Evolutionary conservation across 345 rosid genomes (phyloP), one percentile per base, ranked within the genome.

Genomic region (Sisymbrium irio): DNA sequence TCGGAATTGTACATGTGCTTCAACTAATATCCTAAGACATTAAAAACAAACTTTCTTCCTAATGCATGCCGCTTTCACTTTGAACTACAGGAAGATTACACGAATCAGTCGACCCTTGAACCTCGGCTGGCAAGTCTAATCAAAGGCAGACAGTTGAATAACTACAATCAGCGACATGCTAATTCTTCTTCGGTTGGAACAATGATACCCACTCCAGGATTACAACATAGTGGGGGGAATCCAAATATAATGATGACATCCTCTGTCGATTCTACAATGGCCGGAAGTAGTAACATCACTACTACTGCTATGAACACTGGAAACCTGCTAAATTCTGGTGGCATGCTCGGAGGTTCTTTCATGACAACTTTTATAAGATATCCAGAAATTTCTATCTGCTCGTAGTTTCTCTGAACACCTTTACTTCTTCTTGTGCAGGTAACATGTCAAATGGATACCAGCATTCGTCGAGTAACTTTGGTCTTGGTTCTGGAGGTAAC

Each of bases 191-290:
- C 90, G 12, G 71, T 83, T 80, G 89, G 89, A 65, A 85, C 97
- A 35, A 96, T 96, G 99, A 90, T 96, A 70, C 98, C 98, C 18
- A 96, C 96, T 14, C 99, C 98, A 74, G 99, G 99, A 40, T 84
- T 96, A 83, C 80, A 90, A 12, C 92, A 83, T 13, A 77, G 76
- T 72, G 81, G 65, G 25, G 88, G 83, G 76, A 96, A 82, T 83
- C 79, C 91, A 17, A 88, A 79, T 69, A 9, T 86, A 79, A 79
- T 85, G 82, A 84, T 70, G 25, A 64, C 92, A 14, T 84, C 99
- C 65, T 87, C 97, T 44, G 82, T 80, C 10, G 97, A 90, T 78
- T 64, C 90, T 46, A 71, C 85, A 46, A 81, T 88, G 83, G 84
- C 63, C 66, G 89, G 87, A 68, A 59, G 77, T 79, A 86, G 80